Evolutionary conservation across 257 asterid genomes (phyloP), one percentile per base, ranked within the genome.

Genomic region (Pogostemon cablin): DNA sequence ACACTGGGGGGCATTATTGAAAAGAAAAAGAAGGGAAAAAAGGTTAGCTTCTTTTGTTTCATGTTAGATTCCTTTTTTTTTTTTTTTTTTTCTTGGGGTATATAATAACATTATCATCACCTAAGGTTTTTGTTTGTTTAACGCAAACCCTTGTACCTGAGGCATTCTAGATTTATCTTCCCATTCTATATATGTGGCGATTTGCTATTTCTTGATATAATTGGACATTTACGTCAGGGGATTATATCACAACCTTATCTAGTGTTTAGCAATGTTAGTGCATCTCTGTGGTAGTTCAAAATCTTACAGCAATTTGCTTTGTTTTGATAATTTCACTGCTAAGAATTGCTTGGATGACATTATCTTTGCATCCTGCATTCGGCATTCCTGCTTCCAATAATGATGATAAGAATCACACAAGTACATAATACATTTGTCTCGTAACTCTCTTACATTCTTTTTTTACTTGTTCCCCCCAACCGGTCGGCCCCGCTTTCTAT

Each of bases 1-100:
- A 67, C 86, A 64, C 75, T 91, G 78, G 97, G 98, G 73, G 99
- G 99, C 44, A 72, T 83, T 41, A 38, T 75, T 74, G 96, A 89
- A 62, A 90, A 82, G 80, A 90, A 86, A 86, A 90, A 74, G 65
- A 86, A 83, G 78, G 85, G 90, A 65, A 81, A 87, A 67, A 95
- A 91, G 98, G 97, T 93, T 75, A 40, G 78, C 25, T 48, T 77
- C 15, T 47, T 54, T 25, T 25, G 37, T 56, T 44, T 42, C 40
- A 43, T 9, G 17, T 62, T 17, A 38, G n/a, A 42, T 25, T 25
- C 32, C 63, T 9, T 48, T 37, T 49, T 62, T 6, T 20, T 20
- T 20, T 20, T 1, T 1, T 20, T 25, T 25, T 25, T 20, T 25
- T 25, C 1, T 25, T 25, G 32, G 32, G 32, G 38, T 43, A 55